These are phyloP conservation scores for Sarcomyxa edulis DNA, from an alignment of 768 basidiomycete species.

Conservation along the genomic window DNA sequence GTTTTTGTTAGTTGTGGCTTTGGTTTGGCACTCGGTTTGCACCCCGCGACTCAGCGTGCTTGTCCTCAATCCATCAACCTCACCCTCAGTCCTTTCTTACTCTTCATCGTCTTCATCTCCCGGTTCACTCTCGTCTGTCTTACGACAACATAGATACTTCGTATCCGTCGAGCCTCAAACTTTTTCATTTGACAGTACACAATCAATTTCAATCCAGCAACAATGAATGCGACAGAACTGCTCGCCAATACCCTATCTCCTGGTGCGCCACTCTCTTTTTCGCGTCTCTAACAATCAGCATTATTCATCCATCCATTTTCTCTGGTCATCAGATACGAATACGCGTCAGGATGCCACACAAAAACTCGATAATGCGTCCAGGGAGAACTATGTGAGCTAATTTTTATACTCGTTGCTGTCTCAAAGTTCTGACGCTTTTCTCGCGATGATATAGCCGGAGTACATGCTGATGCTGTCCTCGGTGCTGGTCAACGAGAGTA, in stretches of 20 bases:
- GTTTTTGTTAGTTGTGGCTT: too few relatives aligned
- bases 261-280: constrained; percentile 47
- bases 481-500: constrained; percentile 75
- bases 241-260: constrained; percentile 90
- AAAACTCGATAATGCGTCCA: constrained; percentile 80
- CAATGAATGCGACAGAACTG: constrained; percentile 88
- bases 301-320: constrained; percentile 16
- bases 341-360: constrained; percentile 91
- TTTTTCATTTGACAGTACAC: not conserved
- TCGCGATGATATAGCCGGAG: constrained; percentile 55
- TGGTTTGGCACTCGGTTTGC: too few relatives aligned
- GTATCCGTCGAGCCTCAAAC: not conserved
- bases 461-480: constrained; percentile 90
- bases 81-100: constrained; percentile 72
- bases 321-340: constrained; percentile 56
- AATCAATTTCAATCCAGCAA: constrained; percentile 19
- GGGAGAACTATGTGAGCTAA: constrained; percentile 81
- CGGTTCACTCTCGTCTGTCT: too few relatives aligned
- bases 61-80: constrained; percentile 67
- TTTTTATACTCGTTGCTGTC: constrained; percentile 11
- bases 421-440: constrained; percentile 15
- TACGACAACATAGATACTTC: not conserved
- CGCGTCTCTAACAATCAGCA: constrained; percentile 22
- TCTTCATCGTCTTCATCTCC: constrained; percentile 80
- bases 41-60: too few relatives aligned